Conservation (phyloP, 192 early-diverging fungal species). For the Oehlia diaphana region DNA sequence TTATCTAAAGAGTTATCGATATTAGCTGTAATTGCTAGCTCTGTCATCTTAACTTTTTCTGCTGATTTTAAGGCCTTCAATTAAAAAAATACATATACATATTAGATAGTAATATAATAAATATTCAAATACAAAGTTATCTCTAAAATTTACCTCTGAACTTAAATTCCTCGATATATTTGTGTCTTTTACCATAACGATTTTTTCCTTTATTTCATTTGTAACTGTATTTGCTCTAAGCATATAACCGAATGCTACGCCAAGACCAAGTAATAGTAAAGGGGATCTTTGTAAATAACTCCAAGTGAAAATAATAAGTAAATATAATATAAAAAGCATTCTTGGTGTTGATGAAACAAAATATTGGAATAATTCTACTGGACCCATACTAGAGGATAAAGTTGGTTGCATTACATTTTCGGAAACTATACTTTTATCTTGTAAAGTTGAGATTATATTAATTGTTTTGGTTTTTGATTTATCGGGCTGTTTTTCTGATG, state of each 20-base stretch:
- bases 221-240: neutral
- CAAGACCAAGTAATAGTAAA: neutral
- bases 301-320: constrained; percentile 7
- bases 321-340: constrained; percentile 9
- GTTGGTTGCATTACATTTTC: neutral
- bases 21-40: neutral
- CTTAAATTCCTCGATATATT: neutral
- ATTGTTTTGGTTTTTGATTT: neutral
- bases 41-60: neutral
- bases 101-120: too few relatives aligned
- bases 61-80: neutral
- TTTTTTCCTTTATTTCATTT: neutral
- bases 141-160: neutral
- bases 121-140: too few relatives aligned
- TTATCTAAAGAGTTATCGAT: constrained; percentile 7
- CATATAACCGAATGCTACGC: neutral
- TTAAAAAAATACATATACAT: neutral
- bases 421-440: neutral
- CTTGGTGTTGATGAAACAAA: constrained; percentile 8
- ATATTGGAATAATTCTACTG: neutral
- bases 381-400: neutral
- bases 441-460: neutral
- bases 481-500: neutral
- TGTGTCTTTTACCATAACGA: neutral
- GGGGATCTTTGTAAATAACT: constrained; percentile 15